phyloP scores from a whole-genome alignment of 202 grass and related monocot species.

The Zizania palustris region DNA sequence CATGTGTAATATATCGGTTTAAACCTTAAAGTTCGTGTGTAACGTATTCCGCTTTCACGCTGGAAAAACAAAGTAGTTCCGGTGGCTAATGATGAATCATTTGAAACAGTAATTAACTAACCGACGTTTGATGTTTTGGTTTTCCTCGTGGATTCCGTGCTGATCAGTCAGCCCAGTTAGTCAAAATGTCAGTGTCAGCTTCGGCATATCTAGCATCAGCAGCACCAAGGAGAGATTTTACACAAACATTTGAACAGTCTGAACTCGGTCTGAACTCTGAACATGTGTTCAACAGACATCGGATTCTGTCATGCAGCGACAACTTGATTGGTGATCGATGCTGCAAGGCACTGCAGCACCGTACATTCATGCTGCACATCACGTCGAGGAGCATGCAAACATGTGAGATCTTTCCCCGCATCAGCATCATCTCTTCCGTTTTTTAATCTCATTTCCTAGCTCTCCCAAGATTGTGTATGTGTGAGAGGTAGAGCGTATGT shows the following conservation, averaged over 20 bases:
- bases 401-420: slow-evolving; percentile 27
- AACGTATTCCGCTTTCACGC: too few relatives aligned
- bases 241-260: background rate
- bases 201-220: background rate
- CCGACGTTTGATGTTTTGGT: background rate
- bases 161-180: background rate
- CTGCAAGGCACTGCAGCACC: background rate
- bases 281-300: slow-evolving; percentile 30
- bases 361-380: slow-evolving; percentile 14
- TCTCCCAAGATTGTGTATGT: background rate
- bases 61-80: too few relatives aligned
- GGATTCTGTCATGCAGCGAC: slow-evolving; percentile 36
- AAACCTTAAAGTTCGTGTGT: too few relatives aligned
- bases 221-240: background rate
- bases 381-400: slow-evolving; percentile 28
- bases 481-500: background rate
- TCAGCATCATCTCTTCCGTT: background rate
- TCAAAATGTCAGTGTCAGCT: slow-evolving; percentile 9
- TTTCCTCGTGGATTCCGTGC: background rate
- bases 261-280: background rate
- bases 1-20: background rate
- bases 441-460: background rate
- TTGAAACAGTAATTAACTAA: background rate
- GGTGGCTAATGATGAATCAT: background rate
- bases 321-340: slow-evolving; percentile 25